Percentiles rank a stretch among this genome's conserved stretches.
phyloP scores from a whole-genome alignment of 352 stramenopile species.

The Phytophthora cactorum region DNA sequence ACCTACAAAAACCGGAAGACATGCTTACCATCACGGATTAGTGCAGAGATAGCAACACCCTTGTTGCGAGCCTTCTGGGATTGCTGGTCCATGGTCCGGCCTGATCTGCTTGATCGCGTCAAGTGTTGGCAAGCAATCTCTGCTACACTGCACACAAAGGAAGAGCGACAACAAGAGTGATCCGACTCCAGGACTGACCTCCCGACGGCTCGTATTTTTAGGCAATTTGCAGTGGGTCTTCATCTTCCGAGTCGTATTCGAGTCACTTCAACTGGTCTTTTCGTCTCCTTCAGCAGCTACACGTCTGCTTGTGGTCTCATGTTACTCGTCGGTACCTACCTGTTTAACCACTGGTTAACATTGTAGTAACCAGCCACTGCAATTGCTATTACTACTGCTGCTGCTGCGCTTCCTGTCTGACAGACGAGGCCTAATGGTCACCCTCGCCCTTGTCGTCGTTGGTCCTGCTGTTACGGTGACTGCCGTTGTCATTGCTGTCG shows the following conservation, averaged over 20 bases:
- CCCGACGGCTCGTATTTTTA: conserved; percentile 45
- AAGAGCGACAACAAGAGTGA: conserved; percentile 13
- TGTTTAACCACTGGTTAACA: no score
- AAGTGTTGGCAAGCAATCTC: background rate
- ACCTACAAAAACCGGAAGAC: background rate
- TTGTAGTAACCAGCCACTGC: background rate
- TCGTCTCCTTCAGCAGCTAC: conserved; percentile 12
- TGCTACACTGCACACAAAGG: background rate
- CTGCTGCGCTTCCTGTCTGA: background rate
- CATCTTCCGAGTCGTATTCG: conserved; percentile 26
- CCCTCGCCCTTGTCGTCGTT: conserved; percentile 40
- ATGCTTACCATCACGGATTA: conserved; percentile 58
- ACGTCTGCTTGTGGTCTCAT: conserved; percentile 6
- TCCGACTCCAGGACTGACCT: background rate
- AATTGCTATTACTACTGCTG: conserved; percentile 13
- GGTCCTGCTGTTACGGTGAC: conserved; percentile 42
- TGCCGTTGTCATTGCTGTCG: conserved; percentile 42
- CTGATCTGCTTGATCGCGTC: background rate
- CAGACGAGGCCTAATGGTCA: conserved; percentile 17
- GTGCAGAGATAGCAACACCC: conserved; percentile 46
- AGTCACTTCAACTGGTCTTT: conserved; percentile 20
- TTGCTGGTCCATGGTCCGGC: conserved; percentile 39
- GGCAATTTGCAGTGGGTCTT: conserved; percentile 28
- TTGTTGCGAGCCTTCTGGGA: conserved; percentile 60
- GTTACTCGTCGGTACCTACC: background rate